Evolutionary conservation across 2,329 filamentous ascomycete species (phyloP), one percentile per base, ranked within the genome.

Genomic region (Dactylellina sp.): DNA sequence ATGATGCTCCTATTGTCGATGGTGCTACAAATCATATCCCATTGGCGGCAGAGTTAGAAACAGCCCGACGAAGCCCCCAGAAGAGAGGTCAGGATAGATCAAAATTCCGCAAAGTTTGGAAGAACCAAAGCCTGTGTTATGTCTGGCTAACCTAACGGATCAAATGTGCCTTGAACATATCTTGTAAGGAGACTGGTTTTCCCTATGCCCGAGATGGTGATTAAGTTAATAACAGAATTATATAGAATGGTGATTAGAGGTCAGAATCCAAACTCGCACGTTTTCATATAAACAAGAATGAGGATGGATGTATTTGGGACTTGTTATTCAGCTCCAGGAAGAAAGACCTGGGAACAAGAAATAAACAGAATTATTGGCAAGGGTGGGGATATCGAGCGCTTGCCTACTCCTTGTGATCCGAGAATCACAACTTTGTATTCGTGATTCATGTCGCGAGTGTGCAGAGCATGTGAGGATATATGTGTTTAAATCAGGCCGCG

Each of bases 161-260:
- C 78, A 47, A 78, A 79, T 57, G 78, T 79, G 70, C 78, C 78
- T 64, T 78, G 77, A 61, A 78, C 76, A 53, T 78, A 78, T 77
- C 77, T 76, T 5, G 71, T 75, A 46, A 75, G 71, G 40, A 75
- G 71, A 40, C 64, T 75, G 39, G 62, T 75, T 62, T 74, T 74
- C 25, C 70, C 70, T 74, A 55, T 46, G 12, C 3, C 2, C 9
- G 9, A 24, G 9, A 24, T 20, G 6, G 14, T 22, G 16, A 12
- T 7, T 28, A n/a, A 9, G 20, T 50, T 32, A 47, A 47, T 47
- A 47, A 47, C 28, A 5, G 28, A 32, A 32, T 9, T 32, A 32
- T 9, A 32, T 5, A 32, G 28, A 9, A 32, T 32, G 28, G 28
- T 32, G 28, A n/a, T n/a, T n/a, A n/a, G n/a, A n/a, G n/a, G n/a